Evolutionary conservation across 768 basidiomycete genomes (phyloP).

Genomic region (Boletus subcaerulescens): DNA sequence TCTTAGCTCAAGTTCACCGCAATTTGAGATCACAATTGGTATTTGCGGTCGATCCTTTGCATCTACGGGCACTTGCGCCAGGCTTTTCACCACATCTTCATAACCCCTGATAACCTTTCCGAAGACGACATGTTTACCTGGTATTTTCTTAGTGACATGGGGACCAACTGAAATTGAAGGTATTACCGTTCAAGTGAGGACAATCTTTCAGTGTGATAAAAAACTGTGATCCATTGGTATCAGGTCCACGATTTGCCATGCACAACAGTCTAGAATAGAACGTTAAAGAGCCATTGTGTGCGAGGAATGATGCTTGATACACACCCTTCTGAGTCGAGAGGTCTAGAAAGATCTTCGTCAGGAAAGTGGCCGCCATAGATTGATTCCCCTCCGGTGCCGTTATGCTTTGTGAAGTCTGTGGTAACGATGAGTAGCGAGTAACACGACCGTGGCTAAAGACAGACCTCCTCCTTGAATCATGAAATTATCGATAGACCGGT

Average conservation of each 20-base stretch:
- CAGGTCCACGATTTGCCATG: constrained; percentile 86
- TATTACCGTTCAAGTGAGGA: constrained; percentile 68
- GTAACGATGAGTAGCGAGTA: neutral
- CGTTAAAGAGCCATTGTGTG: neutral
- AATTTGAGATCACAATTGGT: constrained; percentile 68
- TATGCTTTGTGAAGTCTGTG: constrained; percentile 75
- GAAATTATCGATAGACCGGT: constrained; percentile 74
- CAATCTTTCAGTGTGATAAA: constrained; percentile 80
- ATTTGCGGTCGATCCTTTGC: constrained; percentile 68
- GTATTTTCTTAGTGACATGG: neutral
- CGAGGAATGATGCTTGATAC: constrained; percentile 17
- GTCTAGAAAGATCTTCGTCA: constrained; percentile 70
- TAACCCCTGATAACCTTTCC: constrained; percentile 59
- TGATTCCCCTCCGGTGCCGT: constrained; percentile 78
- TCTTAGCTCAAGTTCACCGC: constrained; percentile 81
- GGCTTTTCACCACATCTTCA: constrained; percentile 53
- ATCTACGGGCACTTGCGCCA: constrained; percentile 67
- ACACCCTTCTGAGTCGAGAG: constrained; percentile 63
- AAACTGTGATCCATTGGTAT: constrained; percentile 86
- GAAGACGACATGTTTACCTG: constrained; percentile 61
- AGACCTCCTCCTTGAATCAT: constrained; percentile 81
- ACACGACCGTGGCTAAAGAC: constrained; percentile 10
- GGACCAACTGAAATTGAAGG: neutral
- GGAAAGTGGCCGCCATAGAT: constrained; percentile 74
- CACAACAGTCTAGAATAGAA: constrained; percentile 57